Evolutionary conservation across 495 filamentous ascomycete species (phyloP).

Genomic region (Lasiosphaeris hirsuta): DNA sequence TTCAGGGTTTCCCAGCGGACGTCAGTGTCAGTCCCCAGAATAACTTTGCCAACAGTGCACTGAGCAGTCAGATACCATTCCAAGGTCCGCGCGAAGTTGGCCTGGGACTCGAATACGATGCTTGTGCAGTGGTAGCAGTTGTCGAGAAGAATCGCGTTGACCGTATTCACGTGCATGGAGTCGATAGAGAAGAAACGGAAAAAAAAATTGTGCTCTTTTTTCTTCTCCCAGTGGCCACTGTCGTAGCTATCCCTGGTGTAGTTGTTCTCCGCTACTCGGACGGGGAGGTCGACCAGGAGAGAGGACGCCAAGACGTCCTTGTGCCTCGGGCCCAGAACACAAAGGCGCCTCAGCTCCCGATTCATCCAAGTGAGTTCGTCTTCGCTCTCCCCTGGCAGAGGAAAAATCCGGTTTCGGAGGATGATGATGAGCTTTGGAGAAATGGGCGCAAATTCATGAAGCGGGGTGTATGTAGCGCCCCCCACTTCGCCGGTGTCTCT

Average conservation of each 20-base stretch:
- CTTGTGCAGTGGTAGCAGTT: constrained; percentile 23
- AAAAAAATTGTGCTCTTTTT: constrained; percentile 32
- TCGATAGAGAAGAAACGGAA: constrained; percentile 39
- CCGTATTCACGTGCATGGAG: constrained; percentile 35
- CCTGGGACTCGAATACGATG: constrained; percentile 29
- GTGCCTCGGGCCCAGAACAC: constrained; percentile 10
- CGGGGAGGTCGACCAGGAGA: constrained; percentile 38
- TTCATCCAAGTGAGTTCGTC: constrained; percentile 2
- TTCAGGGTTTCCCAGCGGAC: constrained; percentile 19
- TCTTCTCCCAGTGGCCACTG: too few species aligned
- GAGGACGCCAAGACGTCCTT: constrained; percentile 10
- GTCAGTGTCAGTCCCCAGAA: not conserved
- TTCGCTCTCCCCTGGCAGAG: constrained; percentile 24
- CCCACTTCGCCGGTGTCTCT: constrained; percentile 23
- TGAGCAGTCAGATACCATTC: constrained; percentile 32
- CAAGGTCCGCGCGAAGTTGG: constrained; percentile 23
- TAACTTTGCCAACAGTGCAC: constrained; percentile 19
- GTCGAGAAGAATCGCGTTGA: constrained; percentile 44
- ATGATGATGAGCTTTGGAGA: constrained; percentile 51
- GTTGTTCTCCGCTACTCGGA: constrained; percentile 36
- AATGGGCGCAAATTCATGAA: constrained; percentile 48
- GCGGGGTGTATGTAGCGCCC: not conserved
- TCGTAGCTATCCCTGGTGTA: constrained; percentile 33
- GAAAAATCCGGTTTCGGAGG: constrained; percentile 31
- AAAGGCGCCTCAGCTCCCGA: constrained; percentile 7